Evolutionary conservation across 2,329 filamentous ascomycete genomes (phyloP).

Genomic region (Trichoderma atroviride): DNA sequence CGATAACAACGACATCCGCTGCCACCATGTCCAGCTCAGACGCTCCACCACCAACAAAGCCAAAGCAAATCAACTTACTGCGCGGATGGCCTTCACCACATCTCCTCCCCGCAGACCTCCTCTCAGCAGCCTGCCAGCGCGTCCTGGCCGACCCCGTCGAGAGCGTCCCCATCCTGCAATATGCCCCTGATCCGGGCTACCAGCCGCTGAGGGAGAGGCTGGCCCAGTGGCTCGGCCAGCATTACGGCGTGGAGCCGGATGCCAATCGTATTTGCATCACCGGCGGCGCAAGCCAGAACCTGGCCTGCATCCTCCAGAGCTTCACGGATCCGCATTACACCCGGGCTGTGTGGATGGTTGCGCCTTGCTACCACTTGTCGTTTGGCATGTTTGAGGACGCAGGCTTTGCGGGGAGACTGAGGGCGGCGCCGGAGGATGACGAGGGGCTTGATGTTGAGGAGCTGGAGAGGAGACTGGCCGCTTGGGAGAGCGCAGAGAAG

Average conservation of each 20-base stretch:
- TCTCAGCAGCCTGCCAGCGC: constrained; percentile 62
- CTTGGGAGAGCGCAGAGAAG: constrained; percentile 36
- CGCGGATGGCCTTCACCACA: constrained; percentile 66
- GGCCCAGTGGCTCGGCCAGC: constrained; percentile 68
- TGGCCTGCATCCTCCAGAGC: constrained; percentile 75
- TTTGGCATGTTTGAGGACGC: constrained; percentile 84
- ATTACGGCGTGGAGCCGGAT: constrained; percentile 55
- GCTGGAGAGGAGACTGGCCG: constrained; percentile 37
- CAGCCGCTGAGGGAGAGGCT: constrained; percentile 68
- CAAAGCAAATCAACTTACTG: constrained; percentile 62
- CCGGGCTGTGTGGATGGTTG: constrained; percentile 74
- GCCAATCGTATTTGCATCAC: constrained; percentile 74
- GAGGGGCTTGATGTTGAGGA: constrained; percentile 73
- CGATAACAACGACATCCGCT: background rate
- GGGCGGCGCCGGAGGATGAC: constrained; percentile 73
- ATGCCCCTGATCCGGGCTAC: constrained; percentile 78
- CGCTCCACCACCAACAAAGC: background rate
- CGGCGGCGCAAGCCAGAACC: constrained; percentile 81
- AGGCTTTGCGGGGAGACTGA: constrained; percentile 68
- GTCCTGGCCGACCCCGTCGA: constrained; percentile 63
- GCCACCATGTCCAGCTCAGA: constrained; percentile 11
- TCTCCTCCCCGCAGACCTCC: constrained; percentile 66
- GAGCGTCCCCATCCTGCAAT: constrained; percentile 68
- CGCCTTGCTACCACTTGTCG: constrained; percentile 82
- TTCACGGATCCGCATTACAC: constrained; percentile 81